These are phyloP conservation scores for Ogataea methylovora DNA, from an alignment of 805 yeast genomes.

Conservation along the genomic window DNA sequence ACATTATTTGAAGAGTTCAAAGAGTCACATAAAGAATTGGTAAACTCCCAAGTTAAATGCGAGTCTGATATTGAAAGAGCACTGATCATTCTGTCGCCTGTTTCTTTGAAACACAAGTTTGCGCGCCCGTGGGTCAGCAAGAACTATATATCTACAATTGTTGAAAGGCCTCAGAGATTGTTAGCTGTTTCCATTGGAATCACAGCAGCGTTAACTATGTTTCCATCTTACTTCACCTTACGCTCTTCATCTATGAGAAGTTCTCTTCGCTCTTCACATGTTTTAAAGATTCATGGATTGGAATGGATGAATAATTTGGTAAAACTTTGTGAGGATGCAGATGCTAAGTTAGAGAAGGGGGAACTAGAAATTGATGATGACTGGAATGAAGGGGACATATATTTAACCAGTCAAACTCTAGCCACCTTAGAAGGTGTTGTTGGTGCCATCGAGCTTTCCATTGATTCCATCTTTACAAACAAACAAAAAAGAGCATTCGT, in stretches of 20 bases:
- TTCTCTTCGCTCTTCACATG: constrained; percentile 50
- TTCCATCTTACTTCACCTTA: constrained; percentile 50
- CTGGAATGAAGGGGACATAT: constrained; percentile 83
- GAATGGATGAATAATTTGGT: constrained; percentile 59
- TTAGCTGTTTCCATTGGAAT: constrained; percentile 74
- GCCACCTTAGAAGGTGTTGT: constrained; percentile 71
- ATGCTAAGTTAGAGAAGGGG: constrained; percentile 40
- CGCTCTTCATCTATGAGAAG: constrained; percentile 39
- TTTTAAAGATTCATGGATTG: constrained; percentile 62
- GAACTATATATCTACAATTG: constrained; percentile 57
- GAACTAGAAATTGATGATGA: constrained; percentile 69
- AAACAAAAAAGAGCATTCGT: constrained; percentile 48
- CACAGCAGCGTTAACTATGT: constrained; percentile 64
- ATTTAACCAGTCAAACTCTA: constrained; percentile 56
- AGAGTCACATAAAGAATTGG: background rate
- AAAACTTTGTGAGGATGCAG: constrained; percentile 53
- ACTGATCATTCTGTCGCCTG: constrained; percentile 59
- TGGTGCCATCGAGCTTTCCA: constrained; percentile 67
- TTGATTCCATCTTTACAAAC: constrained; percentile 42
- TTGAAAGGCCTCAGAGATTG: constrained; percentile 76
- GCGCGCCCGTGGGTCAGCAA: constrained; percentile 73
- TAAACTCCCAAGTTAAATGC: background rate
- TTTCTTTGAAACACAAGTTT: constrained; percentile 63
- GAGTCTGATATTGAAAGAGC: constrained; percentile 34
- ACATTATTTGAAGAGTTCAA: constrained; percentile 1